Conservation (phyloP, 805 yeast genomes). For the Wickerhamomyces xylosicus region DNA sequence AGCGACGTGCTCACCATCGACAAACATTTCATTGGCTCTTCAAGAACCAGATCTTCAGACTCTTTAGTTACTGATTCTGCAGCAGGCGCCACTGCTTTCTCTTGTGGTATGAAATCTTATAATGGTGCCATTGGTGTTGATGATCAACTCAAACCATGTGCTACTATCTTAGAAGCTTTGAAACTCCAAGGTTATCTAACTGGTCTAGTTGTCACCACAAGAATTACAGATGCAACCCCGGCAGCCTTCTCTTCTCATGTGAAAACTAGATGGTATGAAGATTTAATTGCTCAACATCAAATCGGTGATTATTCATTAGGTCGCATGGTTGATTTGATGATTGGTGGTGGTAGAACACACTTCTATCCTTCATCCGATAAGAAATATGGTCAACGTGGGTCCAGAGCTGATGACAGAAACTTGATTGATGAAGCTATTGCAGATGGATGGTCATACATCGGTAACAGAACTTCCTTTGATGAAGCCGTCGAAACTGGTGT, state of each 20-base stretch:
- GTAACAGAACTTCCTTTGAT: slow-evolving; percentile 51
- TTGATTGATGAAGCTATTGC: slow-evolving; percentile 52
- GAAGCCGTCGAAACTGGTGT: slow-evolving; percentile 45
- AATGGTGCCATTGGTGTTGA: slow-evolving; percentile 90
- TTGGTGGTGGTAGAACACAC: slow-evolving; percentile 89
- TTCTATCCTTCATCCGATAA: slow-evolving; percentile 40
- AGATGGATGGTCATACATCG: slow-evolving; percentile 57
- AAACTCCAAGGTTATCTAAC: slow-evolving; percentile 73
- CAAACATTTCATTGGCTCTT: slow-evolving; percentile 64
- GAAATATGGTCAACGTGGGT: slow-evolving; percentile 30
- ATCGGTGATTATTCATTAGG: slow-evolving; percentile 78
- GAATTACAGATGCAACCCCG: slow-evolving; percentile 92
- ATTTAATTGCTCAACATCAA: slow-evolving; percentile 79
- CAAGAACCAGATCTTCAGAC: slow-evolving; percentile 70
- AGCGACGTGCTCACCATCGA: slow-evolving; percentile 56
- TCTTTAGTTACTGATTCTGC: slow-evolving; percentile 90
- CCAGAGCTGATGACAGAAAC: slow-evolving; percentile 63
- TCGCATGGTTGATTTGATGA: slow-evolving; percentile 66
- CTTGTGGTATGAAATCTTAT: slow-evolving; percentile 75
- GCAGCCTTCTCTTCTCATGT: slow-evolving; percentile 83
- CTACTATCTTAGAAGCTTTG: slow-evolving; percentile 81
- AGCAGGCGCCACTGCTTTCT: slow-evolving; percentile 93
- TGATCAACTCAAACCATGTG: slow-evolving; percentile 63
- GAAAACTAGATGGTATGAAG: slow-evolving; percentile 67
- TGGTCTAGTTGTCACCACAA: slow-evolving; percentile 86